Conservation (phyloP, 2,329 filamentous ascomycete genomes). For the Colletotrichum simmondsii region DNA sequence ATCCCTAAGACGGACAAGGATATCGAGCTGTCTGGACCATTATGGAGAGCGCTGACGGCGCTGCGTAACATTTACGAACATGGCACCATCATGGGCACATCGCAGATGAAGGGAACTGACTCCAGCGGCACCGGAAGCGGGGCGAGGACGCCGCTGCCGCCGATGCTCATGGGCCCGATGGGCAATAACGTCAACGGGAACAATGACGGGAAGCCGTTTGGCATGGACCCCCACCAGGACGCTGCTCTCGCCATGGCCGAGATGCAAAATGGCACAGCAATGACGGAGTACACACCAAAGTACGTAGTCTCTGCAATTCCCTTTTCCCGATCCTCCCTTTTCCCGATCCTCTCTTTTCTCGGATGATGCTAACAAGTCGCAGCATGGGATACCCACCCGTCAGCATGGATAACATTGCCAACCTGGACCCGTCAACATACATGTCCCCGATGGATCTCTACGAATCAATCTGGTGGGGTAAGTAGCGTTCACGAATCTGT, state of each 20-base stretch:
- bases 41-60: slow-evolving; percentile 70
- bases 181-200: slow-evolving; percentile 24
- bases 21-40: slow-evolving; percentile 70
- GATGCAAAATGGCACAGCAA: slow-evolving; percentile 67
- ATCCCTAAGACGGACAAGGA: slow-evolving; percentile 67
- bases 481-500: slow-evolving; percentile 42
- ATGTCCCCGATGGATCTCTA: slow-evolving; percentile 77
- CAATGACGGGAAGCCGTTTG: slow-evolving; percentile 31
- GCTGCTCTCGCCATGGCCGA: slow-evolving; percentile 74
- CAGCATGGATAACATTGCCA: slow-evolving; percentile 56
- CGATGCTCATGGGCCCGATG: slow-evolving; percentile 39
- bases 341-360: neutral
- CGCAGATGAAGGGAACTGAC: slow-evolving; percentile 59
- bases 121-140: slow-evolving; percentile 58
- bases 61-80: slow-evolving; percentile 75
- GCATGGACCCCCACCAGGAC: slow-evolving; percentile 66
- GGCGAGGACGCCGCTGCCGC: slow-evolving; percentile 51
- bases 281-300: slow-evolving; percentile 40
- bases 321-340: neutral
- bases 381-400: slow-evolving; percentile 51
- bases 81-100: slow-evolving; percentile 64
- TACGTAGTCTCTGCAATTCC: neutral
- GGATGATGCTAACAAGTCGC: slow-evolving; percentile 16
- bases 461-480: slow-evolving; percentile 76
- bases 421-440: slow-evolving; percentile 65